phyloP scores from a whole-genome alignment of 208 protist genomes.

The Leishmania major region DNA sequence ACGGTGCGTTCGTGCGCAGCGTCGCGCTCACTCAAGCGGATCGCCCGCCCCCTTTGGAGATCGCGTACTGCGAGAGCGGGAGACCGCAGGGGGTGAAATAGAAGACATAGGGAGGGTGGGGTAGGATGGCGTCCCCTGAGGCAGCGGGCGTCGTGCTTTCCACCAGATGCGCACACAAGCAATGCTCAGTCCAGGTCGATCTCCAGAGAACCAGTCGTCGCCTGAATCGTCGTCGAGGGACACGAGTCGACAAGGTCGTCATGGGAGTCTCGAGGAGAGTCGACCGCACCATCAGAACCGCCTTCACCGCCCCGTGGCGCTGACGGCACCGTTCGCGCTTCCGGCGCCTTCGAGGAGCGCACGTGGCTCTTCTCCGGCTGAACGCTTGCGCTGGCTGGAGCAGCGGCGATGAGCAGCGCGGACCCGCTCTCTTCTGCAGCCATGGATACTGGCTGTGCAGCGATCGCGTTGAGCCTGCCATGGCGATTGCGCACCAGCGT shows the following conservation, averaged over 20 bases:
- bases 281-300: background rate
- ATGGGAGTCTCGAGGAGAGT: background rate
- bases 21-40: background rate
- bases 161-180: background rate
- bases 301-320: background rate
- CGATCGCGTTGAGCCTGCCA: constrained; percentile 48
- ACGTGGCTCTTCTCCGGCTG: background rate
- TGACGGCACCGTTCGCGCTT: background rate
- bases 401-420: constrained; percentile 3
- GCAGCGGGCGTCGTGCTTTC: background rate
- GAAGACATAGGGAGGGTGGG: background rate
- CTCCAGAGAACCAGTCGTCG: constrained; percentile 5
- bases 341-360: background rate
- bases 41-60: background rate
- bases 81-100: background rate
- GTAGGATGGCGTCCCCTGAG: background rate
- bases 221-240: background rate
- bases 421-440: background rate
- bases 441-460: background rate
- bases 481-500: constrained; percentile 54
- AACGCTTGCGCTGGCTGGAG: background rate
- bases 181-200: constrained; percentile 30
- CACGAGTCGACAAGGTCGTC: constrained; percentile 11
- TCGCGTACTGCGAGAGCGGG: background rate
- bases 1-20: background rate